phyloP scores from a whole-genome alignment of 768 basidiomycete genomes.

The Cantharellus anzutake region DNA sequence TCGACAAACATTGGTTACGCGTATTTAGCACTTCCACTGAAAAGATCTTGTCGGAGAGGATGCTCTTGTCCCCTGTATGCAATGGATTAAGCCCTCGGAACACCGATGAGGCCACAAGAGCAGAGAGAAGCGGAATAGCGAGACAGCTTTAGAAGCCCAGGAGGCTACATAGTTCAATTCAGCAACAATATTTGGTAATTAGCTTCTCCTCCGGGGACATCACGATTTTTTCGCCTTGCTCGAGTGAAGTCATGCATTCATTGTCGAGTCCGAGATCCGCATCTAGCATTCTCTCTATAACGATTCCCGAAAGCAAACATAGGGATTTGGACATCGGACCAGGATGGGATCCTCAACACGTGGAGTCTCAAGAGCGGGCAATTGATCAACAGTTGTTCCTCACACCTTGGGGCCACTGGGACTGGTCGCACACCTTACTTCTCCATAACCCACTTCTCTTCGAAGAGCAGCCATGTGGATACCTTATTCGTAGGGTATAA shows the following conservation, averaged over 20 bases:
- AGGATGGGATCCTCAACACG: too few species aligned
- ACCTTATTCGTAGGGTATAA: conserved; percentile 20
- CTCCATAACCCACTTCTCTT: conserved; percentile 38
- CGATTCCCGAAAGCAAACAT: neutral
- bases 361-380: too few species aligned
- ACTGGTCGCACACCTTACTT: conserved; percentile 7
- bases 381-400: too few species aligned
- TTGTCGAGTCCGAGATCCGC: conserved; percentile 36
- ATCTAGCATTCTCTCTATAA: conserved; percentile 32
- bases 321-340: too few species aligned
- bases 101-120: too few species aligned
- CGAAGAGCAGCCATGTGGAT: conserved; percentile 40
- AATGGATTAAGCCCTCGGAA: too few species aligned
- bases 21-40: conserved; percentile 40
- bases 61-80: conserved; percentile 24
- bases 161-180: too few species aligned
- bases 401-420: too few species aligned
- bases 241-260: conserved; percentile 21
- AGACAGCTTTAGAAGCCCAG: too few species aligned
- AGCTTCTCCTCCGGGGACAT: conserved; percentile 44
- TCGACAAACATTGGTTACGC: conserved; percentile 54
- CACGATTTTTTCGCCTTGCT: conserved; percentile 29
- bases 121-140: too few species aligned
- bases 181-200: conserved; percentile 12
- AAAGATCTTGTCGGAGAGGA: conserved; percentile 34